Evolutionary conservation across 192 early-diverging fungal species (phyloP).

Genomic region (Anaeromyces robustus): DNA sequence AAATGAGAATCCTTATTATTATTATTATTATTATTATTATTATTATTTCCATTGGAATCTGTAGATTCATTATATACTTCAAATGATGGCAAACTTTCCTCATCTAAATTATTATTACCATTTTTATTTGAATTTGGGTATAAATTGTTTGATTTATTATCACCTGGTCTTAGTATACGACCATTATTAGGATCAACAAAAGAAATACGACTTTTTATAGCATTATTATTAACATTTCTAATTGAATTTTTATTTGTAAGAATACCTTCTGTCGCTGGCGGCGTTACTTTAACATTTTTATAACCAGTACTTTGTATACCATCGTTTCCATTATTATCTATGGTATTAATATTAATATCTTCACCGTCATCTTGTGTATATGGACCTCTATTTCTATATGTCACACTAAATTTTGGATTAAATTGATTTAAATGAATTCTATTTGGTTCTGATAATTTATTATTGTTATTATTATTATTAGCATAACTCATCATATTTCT

Average conservation of each 20-base stretch:
- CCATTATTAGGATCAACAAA: not conserved
- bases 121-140: not conserved
- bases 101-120: not conserved
- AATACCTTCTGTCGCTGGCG: not conserved
- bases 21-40: no score
- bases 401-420: not conserved
- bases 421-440: not conserved
- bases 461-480: not conserved
- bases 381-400: not conserved
- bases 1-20: not conserved
- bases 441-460: not conserved
- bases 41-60: not conserved
- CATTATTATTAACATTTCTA: not conserved
- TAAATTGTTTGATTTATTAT: not conserved
- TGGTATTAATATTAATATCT: no score
- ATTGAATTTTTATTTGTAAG: not conserved
- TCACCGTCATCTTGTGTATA: no score
- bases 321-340: no score
- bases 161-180: not conserved
- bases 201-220: not conserved
- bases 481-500: no score
- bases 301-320: no score
- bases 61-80: not conserved
- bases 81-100: not conserved
- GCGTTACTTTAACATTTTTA: not conserved